Base-by-base conservation (phyloP, 768 basidiomycete genomes). In the Asterophora parasitica region DNA sequence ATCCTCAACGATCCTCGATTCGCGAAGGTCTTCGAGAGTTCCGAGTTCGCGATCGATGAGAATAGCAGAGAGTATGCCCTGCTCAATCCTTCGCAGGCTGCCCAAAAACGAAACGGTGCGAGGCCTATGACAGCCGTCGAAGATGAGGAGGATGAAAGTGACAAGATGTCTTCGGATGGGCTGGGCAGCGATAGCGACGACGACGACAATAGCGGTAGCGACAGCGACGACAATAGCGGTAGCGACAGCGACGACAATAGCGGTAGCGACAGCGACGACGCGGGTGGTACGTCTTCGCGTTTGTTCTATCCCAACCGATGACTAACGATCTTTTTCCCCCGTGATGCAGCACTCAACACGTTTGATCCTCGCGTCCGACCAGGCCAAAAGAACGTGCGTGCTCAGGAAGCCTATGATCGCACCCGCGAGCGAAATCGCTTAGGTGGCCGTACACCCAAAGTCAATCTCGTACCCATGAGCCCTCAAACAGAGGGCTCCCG, bases 1-100 rank as follows among this genome's bases (percentile, higher is more conserved):
- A 65, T 95, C 50, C 82, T 94, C 54, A 80, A 70, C 37, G 96
- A 99, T 66, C 82, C 85, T 46, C 86, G 96, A 46, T 99, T 98
- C 77, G 74, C 83, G 48, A 85, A 81, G 37, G 76, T 99, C 32
- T 99, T 96, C 66, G 82, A 90, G 68, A 83, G 96, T 60, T 85
- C 91, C 3, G 88, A 89, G 47, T 99, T 91, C 65, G 77, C 86
- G 58, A 88, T 99, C 54, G 95, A 98, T 66, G 89, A 93, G 70
- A 77, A 69, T 34, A 88, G 74, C 55, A 75, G 89, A 58, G 96
- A 98, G 70, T 98, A 76, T 63, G 88, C 85, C n/a, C 66, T 98
- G 54, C 80, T 97, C 62, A 93, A 98, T 64, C 95, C 95, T 11
- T 94, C 92, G 15, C 68, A 85, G 8, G 81, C 70, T n/a, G 75